Base-by-base conservation (phyloP, 179 eudicot genomes). In the Vitellaria paradoxa region DNA sequence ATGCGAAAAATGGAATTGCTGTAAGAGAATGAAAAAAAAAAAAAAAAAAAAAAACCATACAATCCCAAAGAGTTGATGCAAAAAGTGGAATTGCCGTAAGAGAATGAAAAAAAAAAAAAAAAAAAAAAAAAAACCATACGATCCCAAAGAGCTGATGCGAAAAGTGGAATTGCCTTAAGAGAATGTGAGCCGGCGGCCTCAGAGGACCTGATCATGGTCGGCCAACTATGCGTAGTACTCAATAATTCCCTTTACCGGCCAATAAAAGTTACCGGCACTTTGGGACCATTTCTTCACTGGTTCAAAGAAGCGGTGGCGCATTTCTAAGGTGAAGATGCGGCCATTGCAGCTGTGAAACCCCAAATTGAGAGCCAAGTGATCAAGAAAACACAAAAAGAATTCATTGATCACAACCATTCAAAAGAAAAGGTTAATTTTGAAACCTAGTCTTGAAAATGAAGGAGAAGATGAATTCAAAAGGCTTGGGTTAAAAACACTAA, bases 241-340 rank as follows among this genome's bases (percentile, higher is more conserved):
- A 42, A 82, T 67, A 40, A 84, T 90, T 1, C 96, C 96, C 65
- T 79, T 90, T 7, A 45, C 84, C 77, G 97, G 96, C 83, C 91
- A 72, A 40, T 61, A 81, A 45, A 78, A 65, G 15, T 82, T 81
- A 5, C 74, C 79, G 75, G 61, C 63, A 4, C 4, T 61, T 37
- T 74, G 68, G 47, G 82, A 83, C 87, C 81, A 82, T 45, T 70
- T 73, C 76, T 85, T 86, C 21, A 94, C 89, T 12, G 87, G 89
- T 82, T 91, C 95, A 18, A 97, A 95, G 80, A 90, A 95, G 8
- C 99, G 87, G 83, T 95, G 99, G 81, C 93, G 98, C 84, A 95
- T 85, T 67, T 84, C 78, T 40, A 91, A 82, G 59, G 89, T 92
- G 82, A 88, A 93, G 26, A 88, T 76, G 6, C 81, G 80, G 50